Percentiles rank a stretch among this genome's conserved stretches.
phyloP scores from a whole-genome alignment of 2,329 filamentous ascomycete species.

The Laburnicola sp. region DNA sequence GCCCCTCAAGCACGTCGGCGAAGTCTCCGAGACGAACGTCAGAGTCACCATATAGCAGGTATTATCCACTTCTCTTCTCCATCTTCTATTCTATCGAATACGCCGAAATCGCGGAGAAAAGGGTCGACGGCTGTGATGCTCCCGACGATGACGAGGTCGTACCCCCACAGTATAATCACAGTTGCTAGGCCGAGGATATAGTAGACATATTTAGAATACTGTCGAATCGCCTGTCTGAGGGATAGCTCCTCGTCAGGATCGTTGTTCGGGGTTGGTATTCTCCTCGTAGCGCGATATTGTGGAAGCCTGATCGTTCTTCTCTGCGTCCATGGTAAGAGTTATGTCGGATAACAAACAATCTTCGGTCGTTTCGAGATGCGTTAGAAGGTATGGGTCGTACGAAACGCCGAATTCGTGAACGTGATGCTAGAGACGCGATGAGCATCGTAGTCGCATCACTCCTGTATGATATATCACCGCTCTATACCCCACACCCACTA shows the following conservation, averaged over 20 bases:
- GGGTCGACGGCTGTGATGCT: constrained; percentile 61
- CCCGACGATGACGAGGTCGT: constrained; percentile 50
- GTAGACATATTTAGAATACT: constrained; percentile 11
- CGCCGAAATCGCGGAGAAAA: constrained; percentile 59
- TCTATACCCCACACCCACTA: too few relatives aligned
- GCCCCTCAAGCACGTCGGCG: constrained; percentile 48
- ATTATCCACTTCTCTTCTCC: constrained; percentile 27
- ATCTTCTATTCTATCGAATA: constrained; percentile 6
- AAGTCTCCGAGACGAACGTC: constrained; percentile 52
- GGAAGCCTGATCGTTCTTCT: too few relatives aligned
- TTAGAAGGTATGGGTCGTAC: too few relatives aligned
- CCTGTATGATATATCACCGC: too few relatives aligned
- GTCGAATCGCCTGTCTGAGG: constrained; percentile 6
- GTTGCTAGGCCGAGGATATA: constrained; percentile 13
- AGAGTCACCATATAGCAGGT: constrained; percentile 47
- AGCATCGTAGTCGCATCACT: too few relatives aligned
- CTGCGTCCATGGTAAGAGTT: too few relatives aligned
- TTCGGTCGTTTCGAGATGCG: too few relatives aligned
- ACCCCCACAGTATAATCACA: constrained; percentile 17
- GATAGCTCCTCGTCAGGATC: constrained; percentile 7
- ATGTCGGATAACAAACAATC: too few relatives aligned
- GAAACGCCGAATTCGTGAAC: too few relatives aligned
- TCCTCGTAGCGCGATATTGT: background rate
- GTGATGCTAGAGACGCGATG: too few relatives aligned
- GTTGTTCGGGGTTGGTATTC: background rate